Percentiles rank a stretch among this genome's conserved stretches.
Evolutionary conservation across 2,329 filamentous ascomycete species (phyloP).

Genomic region (Calonectria pteridis): DNA sequence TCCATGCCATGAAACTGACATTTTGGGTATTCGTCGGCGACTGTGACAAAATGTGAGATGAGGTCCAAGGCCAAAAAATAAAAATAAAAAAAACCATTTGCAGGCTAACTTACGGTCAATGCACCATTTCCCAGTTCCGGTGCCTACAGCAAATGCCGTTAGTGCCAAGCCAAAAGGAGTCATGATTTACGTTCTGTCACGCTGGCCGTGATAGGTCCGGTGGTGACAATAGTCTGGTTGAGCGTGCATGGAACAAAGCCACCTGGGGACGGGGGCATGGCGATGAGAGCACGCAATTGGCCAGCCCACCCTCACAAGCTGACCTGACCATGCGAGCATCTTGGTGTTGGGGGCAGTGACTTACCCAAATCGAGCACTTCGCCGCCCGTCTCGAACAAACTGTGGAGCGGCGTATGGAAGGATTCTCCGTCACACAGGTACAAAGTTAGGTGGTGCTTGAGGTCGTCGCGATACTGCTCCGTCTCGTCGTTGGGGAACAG

Average conservation of each 20-base stretch:
- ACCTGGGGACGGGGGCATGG: not conserved
- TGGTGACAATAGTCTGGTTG: not conserved
- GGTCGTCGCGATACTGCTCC: conserved; percentile 57
- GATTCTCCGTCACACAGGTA: conserved; percentile 54
- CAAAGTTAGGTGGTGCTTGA: conserved; percentile 56
- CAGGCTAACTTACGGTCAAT: conserved; percentile 58
- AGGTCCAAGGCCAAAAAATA: too few relatives aligned
- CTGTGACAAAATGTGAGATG: conserved; percentile 46
- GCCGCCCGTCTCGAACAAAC: conserved; percentile 52
- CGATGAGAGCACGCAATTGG: conserved; percentile 6
- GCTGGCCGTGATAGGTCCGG: not conserved
- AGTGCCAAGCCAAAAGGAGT: not conserved
- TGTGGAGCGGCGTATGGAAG: conserved; percentile 60
- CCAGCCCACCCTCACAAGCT: not conserved
- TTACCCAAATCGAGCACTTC: conserved; percentile 62
- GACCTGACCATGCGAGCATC: not conserved
- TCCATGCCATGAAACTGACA: conserved; percentile 62
- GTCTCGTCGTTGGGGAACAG: conserved; percentile 58
- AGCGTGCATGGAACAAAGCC: not conserved
- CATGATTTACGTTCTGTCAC: not conserved
- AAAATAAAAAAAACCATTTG: not conserved
- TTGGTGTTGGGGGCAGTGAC: conserved; percentile 27
- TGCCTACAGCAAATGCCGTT: conserved; percentile 50
- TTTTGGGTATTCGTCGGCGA: conserved; percentile 61
- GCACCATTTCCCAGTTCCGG: conserved; percentile 65